Evolutionary conservation across 2,329 filamentous ascomycete species (phyloP).

Genomic region (Aspergillus tubingensis): DNA sequence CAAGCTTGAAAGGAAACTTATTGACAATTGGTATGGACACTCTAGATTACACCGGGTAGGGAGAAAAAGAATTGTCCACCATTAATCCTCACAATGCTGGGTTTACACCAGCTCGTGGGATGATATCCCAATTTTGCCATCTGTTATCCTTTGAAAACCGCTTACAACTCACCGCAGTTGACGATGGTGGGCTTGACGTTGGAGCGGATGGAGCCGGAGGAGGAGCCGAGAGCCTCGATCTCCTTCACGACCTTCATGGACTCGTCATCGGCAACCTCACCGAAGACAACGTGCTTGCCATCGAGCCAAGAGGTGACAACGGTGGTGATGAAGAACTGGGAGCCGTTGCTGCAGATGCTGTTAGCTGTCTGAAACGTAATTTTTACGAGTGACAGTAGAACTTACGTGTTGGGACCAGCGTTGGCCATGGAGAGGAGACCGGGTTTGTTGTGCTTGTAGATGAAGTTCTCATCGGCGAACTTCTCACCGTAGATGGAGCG

Average conservation of each 20-base stretch:
- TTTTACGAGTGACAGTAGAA: conserved; percentile 12
- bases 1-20: neutral
- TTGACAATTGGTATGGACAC: conserved; percentile 20
- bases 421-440: conserved; percentile 94
- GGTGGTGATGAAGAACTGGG: conserved; percentile 73
- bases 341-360: conserved; percentile 58
- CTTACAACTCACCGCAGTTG: conserved; percentile 51
- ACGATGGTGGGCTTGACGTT: conserved; percentile 58
- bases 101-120: neutral
- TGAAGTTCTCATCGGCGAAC: conserved; percentile 93
- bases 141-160: neutral
- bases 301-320: conserved; percentile 67
- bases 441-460: conserved; percentile 68
- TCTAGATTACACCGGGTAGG: conserved; percentile 34
- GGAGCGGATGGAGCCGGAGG: conserved; percentile 55
- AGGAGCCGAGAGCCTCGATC: conserved; percentile 61
- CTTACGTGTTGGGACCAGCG: conserved; percentile 86
- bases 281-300: conserved; percentile 71
- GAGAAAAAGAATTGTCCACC: conserved; percentile 17
- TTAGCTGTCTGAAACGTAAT: conserved; percentile 1
- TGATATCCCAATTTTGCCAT: neutral
- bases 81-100: conserved; percentile 2
- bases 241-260: conserved; percentile 59
- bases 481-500: conserved; percentile 95
- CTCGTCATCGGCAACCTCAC: conserved; percentile 59